Conservation (phyloP, 2,329 filamentous ascomycete species). For the Ampelomyces quisqualis region DNA sequence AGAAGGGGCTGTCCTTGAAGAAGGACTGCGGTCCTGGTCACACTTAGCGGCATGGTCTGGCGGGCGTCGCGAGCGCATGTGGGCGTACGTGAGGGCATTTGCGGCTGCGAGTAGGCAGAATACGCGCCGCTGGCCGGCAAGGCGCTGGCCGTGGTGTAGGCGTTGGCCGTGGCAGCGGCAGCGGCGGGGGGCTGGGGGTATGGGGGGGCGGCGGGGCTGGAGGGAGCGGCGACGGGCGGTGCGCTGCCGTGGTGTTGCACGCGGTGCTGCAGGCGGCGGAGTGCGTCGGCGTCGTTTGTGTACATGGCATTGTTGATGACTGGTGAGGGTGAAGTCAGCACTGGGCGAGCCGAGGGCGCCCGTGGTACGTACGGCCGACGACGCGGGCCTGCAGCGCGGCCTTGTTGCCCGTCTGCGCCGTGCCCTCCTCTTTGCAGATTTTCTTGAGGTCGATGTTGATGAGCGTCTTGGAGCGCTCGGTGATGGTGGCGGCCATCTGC, state of each 20-base stretch:
- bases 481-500: conserved; percentile 42
- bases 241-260: conserved; percentile 45
- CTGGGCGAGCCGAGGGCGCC: conserved; percentile 4
- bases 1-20: conserved; percentile 85
- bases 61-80: not conserved
- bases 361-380: conserved; percentile 65
- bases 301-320: conserved; percentile 43
- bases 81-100: conserved; percentile 19
- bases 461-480: conserved; percentile 55
- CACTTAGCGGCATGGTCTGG: conserved; percentile 11
- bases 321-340: conserved; percentile 33
- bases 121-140: conserved; percentile 14
- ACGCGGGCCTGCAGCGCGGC: conserved; percentile 77
- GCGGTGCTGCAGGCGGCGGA: conserved; percentile 45
- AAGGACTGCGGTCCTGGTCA: conserved; percentile 46
- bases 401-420: conserved; percentile 78
- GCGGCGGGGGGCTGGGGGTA: conserved; percentile 21
- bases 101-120: conserved; percentile 16
- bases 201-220: conserved; percentile 19
- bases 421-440: conserved; percentile 71
- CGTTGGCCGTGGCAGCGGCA: conserved; percentile 21
- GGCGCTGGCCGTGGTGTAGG: conserved; percentile 26
- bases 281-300: conserved; percentile 36
- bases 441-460: conserved; percentile 69
- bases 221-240: conserved; percentile 25